phyloP scores from a whole-genome alignment of 2,329 filamentous ascomycete species.

The Colletotrichum trifolii region DNA sequence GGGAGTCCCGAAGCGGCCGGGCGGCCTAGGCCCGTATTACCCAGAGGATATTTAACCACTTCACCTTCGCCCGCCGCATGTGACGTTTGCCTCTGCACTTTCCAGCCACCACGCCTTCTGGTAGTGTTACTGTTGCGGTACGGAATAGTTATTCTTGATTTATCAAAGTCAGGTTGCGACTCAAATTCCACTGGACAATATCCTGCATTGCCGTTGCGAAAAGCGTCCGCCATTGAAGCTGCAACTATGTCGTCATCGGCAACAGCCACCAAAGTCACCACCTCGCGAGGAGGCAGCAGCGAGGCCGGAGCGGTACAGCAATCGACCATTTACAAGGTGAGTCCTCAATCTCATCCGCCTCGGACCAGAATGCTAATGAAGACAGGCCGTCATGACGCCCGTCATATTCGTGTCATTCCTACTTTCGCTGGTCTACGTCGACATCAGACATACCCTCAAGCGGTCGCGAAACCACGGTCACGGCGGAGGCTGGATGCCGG shows the following conservation, averaged over 20 bases:
- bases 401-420: slow-evolving; percentile 73
- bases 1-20: slow-evolving; percentile 18
- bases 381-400: slow-evolving; percentile 67
- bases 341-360: slow-evolving; percentile 17
- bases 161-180: too few species aligned
- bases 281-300: slow-evolving; percentile 25
- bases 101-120: too few species aligned
- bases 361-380: neutral
- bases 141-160: too few species aligned
- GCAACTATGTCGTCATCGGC: slow-evolving; percentile 37
- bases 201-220: too few species aligned
- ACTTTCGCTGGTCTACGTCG: slow-evolving; percentile 71
- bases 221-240: neutral
- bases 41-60: slow-evolving; percentile 17
- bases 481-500: slow-evolving; percentile 45
- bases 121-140: too few species aligned
- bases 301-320: slow-evolving; percentile 29
- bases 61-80: slow-evolving; percentile 17
- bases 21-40: slow-evolving; percentile 1
- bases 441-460: slow-evolving; percentile 64
- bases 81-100: neutral
- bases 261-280: slow-evolving; percentile 33
- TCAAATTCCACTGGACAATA: too few species aligned
- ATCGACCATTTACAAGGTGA: slow-evolving; percentile 41
- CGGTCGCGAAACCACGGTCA: slow-evolving; percentile 54